These are phyloP conservation scores for Leishmania tropica DNA, from an alignment of 208 protist genomes.

Conservation along the genomic window DNA sequence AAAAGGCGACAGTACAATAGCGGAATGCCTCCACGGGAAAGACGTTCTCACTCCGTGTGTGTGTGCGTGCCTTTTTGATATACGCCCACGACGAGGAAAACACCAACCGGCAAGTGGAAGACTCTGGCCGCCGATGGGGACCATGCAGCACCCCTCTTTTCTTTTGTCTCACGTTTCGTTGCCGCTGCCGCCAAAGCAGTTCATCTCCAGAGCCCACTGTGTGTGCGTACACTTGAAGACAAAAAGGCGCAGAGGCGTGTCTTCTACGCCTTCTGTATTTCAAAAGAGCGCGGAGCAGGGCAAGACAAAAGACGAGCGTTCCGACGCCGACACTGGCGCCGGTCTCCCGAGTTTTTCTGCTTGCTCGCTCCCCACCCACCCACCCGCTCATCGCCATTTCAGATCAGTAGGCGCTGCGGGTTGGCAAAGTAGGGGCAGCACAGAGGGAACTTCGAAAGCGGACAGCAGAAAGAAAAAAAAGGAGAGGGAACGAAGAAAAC, in stretches of 20 bases:
- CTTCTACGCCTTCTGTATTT: neutral
- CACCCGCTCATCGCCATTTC: neutral
- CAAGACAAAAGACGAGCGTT: neutral
- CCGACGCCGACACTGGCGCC: neutral
- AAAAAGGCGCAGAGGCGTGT: neutral
- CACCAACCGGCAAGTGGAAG: neutral
- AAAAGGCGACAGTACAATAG: neutral
- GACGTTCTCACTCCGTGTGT: neutral
- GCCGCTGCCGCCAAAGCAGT: neutral
- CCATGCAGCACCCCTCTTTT: neutral
- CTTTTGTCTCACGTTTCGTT: neutral
- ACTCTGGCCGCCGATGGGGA: neutral
- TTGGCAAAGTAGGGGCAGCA: conserved; percentile 5
- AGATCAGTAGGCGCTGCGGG: neutral
- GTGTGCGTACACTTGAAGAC: neutral
- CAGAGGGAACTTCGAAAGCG: neutral
- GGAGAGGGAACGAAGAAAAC: neutral
- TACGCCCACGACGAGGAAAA: neutral
- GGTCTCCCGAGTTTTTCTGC: neutral
- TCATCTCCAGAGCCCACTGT: neutral
- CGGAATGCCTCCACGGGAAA: neutral
- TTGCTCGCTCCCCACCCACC: neutral
- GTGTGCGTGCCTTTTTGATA: neutral
- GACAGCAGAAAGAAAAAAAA: conserved; percentile 9
- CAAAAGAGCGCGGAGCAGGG: neutral